Evolutionary conservation across 495 filamentous ascomycete genomes (phyloP), one percentile per base, ranked within the genome.

Genomic region (Tetracladium marchalianum): DNA sequence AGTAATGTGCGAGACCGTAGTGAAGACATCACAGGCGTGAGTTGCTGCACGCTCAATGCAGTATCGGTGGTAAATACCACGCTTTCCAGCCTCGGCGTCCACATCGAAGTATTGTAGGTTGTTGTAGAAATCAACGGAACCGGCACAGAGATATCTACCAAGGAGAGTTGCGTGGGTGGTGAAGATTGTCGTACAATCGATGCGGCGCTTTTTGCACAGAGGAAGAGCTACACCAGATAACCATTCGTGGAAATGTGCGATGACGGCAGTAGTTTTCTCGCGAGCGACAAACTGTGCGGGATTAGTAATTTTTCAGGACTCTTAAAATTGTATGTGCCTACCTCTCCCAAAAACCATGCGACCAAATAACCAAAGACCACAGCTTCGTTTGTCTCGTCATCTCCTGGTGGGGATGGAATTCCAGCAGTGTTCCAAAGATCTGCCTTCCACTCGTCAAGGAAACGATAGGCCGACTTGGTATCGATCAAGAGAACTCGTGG

Each of bases 181-280:
- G 67, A 98, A 98, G 62, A 98, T 96, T 53, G 93, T 97, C 8
- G 92, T 98, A 39, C 95, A 76, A 59, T 98, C 92, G 69, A 98
- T 97, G 48, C 85, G 81, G 12, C 92, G 77, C 70, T 85, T 95
- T 67, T 90, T 93, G 61, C 81, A 83, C 52, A 98, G 73, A 9
- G 93, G 92, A 17, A 97, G 71, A 46, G 87, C 92, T n/a, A 98
- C 92, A 62, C 90, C 93, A 6, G 92, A 85, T 40, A 98, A 75
- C 92, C 92, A 98, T 66, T 98, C 92, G 66, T 98, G 92, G 69
- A 97, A 98, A 65, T 98, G 93, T 32, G 88, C 93, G 55, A 98
- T 86, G 43, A 98, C 87, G 0, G 92, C 92, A 49, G 80, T 84
- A 38, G 76, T 79, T 61, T 81, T 87, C 64, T 98, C 92, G 62